Evolutionary conservation across 306 rosid species (phyloP).

Genomic region (Rosa persica): DNA sequence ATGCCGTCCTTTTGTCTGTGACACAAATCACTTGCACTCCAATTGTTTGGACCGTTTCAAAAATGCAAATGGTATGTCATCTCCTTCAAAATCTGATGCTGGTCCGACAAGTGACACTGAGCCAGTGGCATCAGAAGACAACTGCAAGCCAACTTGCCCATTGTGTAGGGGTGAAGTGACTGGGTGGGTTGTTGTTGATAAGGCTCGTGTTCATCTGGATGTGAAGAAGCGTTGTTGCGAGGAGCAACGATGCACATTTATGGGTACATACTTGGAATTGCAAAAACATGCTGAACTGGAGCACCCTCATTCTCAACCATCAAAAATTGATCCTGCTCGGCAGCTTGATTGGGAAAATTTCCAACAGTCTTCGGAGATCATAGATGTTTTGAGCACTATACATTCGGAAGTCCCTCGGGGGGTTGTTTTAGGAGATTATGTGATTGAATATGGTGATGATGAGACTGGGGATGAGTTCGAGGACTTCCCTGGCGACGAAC

Average conservation of each 20-base stretch:
- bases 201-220: constrained; percentile 68
- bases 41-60: constrained; percentile 91
- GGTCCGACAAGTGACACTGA: constrained; percentile 34
- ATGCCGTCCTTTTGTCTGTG: constrained; percentile 86
- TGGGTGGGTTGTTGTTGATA: constrained; percentile 77
- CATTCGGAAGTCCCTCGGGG: constrained; percentile 93
- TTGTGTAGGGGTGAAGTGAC: constrained; percentile 89
- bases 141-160: constrained; percentile 69
- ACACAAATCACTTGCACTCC: constrained; percentile 80
- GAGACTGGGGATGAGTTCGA: constrained; percentile 83
- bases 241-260: constrained; percentile 62
- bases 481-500: constrained; percentile 78
- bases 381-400: constrained; percentile 93
- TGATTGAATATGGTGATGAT: constrained; percentile 89
- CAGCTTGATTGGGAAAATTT: constrained; percentile 98
- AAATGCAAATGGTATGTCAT: constrained; percentile 56
- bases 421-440: constrained; percentile 90
- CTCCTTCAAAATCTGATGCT: constrained; percentile 45
- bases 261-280: constrained; percentile 75
- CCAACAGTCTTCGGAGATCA: constrained; percentile 94
- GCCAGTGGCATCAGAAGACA: constrained; percentile 42
- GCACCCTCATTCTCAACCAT: constrained; percentile 90
- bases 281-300: constrained; percentile 75
- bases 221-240: constrained; percentile 86
- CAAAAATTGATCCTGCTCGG: constrained; percentile 88